Base-by-base conservation (phyloP, 306 rosid species). In the Fragaria nilgerrensis region DNA sequence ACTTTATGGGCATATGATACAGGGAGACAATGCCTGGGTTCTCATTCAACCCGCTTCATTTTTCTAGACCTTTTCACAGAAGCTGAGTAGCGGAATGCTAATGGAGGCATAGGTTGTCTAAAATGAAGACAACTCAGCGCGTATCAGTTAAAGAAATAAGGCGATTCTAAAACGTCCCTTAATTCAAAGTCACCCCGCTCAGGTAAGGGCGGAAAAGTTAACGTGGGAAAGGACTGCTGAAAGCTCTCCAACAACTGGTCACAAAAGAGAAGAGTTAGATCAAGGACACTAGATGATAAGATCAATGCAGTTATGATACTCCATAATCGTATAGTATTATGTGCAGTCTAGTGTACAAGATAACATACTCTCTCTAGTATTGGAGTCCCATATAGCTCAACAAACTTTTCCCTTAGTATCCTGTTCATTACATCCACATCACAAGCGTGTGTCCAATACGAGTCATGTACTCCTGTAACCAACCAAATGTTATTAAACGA, bases 381-480 rank as follows among this genome's bases (percentile, higher is more conserved):
- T 41, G 98, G 96, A 39, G 85, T 82, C 88, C 88, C 92, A 5
- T 94, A 94, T 52, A 94, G 93, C 83, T 90, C 92, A 27, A 94
- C 96, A 73, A 94, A 94, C 80, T 92, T 92, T 82, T 89, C 89
- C 75, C 98, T 76, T 1, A 94, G 91, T 82, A 92, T 85, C 81
- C 73, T 77, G 84, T 89, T 94, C 97, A 94, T 84, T 84, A 76
- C 75, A 87, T 94, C 97, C 84, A 92, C 98, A 67, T 94, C 95
- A 66, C 95, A 89, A 1, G 97, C 98, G 47, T 94, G 96, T 4
- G 98, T 94, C 98, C 98, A 94, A 73, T 90, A 94, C 17, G 98
- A 94, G 83, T 94, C 98, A 84, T 94, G 98, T 79, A 94, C 98
- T 84, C 98, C 97, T 94, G 83, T 80, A 80, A 80, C 79, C 63